phyloP scores from a whole-genome alignment of 306 rosid genomes.

The Malus sylvestris region DNA sequence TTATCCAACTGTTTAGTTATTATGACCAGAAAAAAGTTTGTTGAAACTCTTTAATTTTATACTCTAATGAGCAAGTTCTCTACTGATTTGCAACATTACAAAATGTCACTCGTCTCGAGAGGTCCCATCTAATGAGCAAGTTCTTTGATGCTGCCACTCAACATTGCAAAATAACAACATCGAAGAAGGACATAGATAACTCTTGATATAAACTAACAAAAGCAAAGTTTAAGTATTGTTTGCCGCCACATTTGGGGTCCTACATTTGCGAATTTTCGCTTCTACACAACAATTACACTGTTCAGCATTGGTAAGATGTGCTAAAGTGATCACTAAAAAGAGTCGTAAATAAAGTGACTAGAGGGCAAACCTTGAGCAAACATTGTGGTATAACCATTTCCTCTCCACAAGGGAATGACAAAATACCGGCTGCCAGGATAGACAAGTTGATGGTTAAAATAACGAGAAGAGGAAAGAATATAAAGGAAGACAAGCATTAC shows the following conservation, averaged over 20 bases:
- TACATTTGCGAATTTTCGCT: background rate
- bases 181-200: background rate
- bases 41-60: background rate
- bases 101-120: background rate
- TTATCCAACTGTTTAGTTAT: background rate
- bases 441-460: slow-evolving; percentile 2
- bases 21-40: background rate
- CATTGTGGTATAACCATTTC: slow-evolving; percentile 83
- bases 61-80: background rate
- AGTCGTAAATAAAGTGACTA: background rate
- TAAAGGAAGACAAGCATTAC: background rate
- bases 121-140: background rate
- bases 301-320: background rate
- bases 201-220: background rate
- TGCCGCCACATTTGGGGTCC: background rate
- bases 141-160: background rate
- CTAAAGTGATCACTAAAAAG: background rate
- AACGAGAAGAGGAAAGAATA: background rate
- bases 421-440: slow-evolving; percentile 65
- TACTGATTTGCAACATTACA: background rate
- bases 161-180: background rate
- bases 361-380: slow-evolving; percentile 71
- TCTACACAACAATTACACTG: background rate
- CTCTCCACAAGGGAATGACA: slow-evolving; percentile 86
- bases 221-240: background rate